These are phyloP conservation scores for Oryza glaberrima DNA, from an alignment of 176 grass and related monocot species.

Conservation along the genomic window DNA sequence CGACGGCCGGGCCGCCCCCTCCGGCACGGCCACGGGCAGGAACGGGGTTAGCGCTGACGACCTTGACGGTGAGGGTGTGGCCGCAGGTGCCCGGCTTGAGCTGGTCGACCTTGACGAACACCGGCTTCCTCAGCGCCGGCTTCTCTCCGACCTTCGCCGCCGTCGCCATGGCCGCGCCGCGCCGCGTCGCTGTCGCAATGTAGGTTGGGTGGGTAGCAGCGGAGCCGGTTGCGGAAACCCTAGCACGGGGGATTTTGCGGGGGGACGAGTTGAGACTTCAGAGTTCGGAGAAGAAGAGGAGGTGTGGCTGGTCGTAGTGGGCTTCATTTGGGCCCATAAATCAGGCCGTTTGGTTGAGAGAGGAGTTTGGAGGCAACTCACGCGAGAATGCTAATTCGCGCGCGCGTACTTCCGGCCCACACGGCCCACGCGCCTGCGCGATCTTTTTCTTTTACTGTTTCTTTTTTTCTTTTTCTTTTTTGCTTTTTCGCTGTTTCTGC, in stretches of 20 bases:
- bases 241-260: not conserved
- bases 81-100: conserved; percentile 21
- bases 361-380: too few species aligned
- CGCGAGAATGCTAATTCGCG: too few species aligned
- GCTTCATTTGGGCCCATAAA: not conserved
- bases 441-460: too few species aligned
- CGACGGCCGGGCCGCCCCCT: not conserved
- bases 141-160: conserved; percentile 25
- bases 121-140: conserved; percentile 39
- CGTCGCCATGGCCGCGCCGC: conserved; percentile 12
- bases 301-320: not conserved
- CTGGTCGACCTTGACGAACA: conserved; percentile 36
- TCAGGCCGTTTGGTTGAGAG: too few species aligned
- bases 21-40: conserved; percentile 5
- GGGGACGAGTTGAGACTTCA: not conserved
- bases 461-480: too few species aligned
- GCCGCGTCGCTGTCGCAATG: not conserved
- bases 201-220: not conserved
- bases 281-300: not conserved
- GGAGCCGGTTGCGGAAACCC: not conserved
- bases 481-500: too few species aligned
- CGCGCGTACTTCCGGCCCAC: too few species aligned
- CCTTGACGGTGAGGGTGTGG: conserved; percentile 36
- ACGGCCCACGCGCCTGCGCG: too few species aligned
- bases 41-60: conserved; percentile 27